Percentiles rank a stretch among this genome's conserved stretches.
phyloP scores from a whole-genome alignment of 306 rosid species.

The Rosa persica region DNA sequence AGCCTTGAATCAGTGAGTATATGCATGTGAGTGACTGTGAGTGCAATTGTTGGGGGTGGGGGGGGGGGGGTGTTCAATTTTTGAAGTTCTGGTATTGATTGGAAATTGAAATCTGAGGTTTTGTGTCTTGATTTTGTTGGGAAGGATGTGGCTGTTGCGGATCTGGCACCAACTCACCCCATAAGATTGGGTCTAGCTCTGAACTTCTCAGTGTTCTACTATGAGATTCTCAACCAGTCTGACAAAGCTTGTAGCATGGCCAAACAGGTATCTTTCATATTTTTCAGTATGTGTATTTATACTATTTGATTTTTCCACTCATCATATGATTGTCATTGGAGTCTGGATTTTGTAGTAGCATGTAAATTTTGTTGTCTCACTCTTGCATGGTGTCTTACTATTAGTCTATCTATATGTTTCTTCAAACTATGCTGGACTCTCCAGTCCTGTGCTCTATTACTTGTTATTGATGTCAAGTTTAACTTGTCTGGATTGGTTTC shows the following conservation, averaged over 20 bases:
- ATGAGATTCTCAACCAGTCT: slow-evolving; percentile 74
- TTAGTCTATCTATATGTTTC: background rate
- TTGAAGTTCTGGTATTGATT: background rate
- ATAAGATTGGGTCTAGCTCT: slow-evolving; percentile 80
- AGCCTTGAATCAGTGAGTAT: background rate
- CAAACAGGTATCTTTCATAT: slow-evolving; percentile 50
- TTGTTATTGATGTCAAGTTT: background rate
- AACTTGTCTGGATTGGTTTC: background rate
- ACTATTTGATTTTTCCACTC: too few species aligned
- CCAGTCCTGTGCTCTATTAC: background rate
- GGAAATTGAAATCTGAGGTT: background rate
- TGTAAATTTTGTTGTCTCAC: background rate
- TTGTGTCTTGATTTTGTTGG: background rate
- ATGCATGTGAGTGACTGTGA: background rate
- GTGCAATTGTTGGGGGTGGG: too few species aligned
- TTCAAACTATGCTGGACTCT: background rate
- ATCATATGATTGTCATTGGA: background rate
- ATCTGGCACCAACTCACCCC: slow-evolving; percentile 79
- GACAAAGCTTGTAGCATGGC: slow-evolving; percentile 83
- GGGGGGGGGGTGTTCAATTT: too few species aligned
- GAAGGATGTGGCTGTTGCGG: slow-evolving; percentile 57
- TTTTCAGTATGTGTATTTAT: background rate
- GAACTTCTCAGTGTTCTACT: slow-evolving; percentile 76
- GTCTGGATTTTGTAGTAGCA: background rate
- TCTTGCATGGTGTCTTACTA: background rate